These are phyloP conservation scores for Drosera spatulata DNA, from an alignment of 179 eudicot species.

Conservation along the genomic window DNA sequence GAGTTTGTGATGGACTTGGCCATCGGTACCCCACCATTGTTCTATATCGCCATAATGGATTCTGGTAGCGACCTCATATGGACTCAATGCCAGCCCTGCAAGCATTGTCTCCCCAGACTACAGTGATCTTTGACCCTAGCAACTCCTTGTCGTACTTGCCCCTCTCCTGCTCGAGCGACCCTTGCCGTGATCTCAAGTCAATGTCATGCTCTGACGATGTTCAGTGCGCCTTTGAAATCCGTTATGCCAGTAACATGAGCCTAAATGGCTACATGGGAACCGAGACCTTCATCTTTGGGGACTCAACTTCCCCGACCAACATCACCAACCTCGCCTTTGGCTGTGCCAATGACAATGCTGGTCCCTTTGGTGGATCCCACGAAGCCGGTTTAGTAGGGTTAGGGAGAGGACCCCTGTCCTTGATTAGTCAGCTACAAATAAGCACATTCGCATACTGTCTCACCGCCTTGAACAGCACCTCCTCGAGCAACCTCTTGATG, in stretches of 20 bases:
- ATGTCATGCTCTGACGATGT: not conserved
- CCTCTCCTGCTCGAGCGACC: not conserved
- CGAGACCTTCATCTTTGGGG: not conserved
- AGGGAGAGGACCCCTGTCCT: not conserved
- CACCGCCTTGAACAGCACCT: not conserved
- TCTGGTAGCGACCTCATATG: conserved; percentile 76
- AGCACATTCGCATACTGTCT: not conserved
- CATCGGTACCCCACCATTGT: no score
- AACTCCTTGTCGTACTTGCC: not conserved
- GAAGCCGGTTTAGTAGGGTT: not conserved
- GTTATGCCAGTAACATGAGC: not conserved
- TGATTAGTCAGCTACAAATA: not conserved
- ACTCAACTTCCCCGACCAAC: not conserved
- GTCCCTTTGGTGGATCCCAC: not conserved
- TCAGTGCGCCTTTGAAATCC: not conserved
- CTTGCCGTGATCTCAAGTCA: not conserved
- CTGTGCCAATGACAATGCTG: not conserved
- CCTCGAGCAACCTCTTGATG: not conserved
- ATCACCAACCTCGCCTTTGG: not conserved
- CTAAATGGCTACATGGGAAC: not conserved
- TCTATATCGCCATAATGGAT: conserved; percentile 61
- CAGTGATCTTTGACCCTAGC: conserved; percentile 38
- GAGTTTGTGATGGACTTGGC: conserved; percentile 61
- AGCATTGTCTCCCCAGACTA: conserved; percentile 49
- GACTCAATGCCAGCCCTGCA: conserved; percentile 80